A percentile compares a stretch with the other conserved stretches of the same genome.
phyloP scores from a whole-genome alignment of 1,284 basidiomycete genomes.

The Athelia psychrophila region DNA sequence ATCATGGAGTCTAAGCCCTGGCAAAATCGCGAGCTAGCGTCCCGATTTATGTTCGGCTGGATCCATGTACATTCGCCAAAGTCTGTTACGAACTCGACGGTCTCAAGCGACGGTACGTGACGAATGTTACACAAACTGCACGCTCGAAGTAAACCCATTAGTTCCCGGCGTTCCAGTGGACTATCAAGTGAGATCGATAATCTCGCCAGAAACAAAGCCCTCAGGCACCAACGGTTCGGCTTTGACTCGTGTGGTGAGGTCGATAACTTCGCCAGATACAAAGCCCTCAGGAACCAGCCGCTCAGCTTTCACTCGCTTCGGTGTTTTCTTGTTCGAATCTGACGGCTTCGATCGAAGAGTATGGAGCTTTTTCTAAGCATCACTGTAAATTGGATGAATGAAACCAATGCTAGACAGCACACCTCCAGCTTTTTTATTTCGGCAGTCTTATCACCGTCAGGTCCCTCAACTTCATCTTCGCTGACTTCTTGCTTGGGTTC shows the following conservation, averaged over 20 bases:
- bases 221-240: background rate
- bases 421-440: background rate
- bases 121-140: too few relatives aligned
- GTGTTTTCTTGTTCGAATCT: background rate
- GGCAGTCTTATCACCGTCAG: background rate
- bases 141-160: too few relatives aligned
- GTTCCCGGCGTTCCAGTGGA: too few relatives aligned
- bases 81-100: too few relatives aligned
- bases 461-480: background rate
- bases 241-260: background rate
- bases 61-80: too few relatives aligned
- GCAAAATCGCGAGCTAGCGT: too few relatives aligned
- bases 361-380: background rate
- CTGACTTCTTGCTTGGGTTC: background rate
- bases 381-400: background rate
- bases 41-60: too few relatives aligned
- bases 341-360: background rate
- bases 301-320: background rate
- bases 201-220: background rate
- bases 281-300: background rate
- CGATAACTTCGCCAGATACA: background rate
- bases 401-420: background rate
- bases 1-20: too few relatives aligned
- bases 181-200: background rate
- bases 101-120: too few relatives aligned